Conservation (phyloP, 1,139 yeast genomes). For the Hyphopichia khmerensis region DNA sequence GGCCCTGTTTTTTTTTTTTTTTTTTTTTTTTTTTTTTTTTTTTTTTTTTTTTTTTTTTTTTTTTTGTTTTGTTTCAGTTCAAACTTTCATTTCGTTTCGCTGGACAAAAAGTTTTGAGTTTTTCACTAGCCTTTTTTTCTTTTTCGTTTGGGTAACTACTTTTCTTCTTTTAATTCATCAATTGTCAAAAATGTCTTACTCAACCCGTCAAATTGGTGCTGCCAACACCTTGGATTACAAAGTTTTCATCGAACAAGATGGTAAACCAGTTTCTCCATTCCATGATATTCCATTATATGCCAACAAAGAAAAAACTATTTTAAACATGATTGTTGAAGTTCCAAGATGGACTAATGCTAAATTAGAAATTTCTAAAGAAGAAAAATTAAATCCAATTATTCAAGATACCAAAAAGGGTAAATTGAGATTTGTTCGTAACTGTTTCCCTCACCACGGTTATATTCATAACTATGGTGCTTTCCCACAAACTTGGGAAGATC, state of each 20-base stretch:
- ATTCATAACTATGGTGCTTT: conserved; percentile 97
- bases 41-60: neutral
- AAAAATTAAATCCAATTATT: conserved; percentile 79
- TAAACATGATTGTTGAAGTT: conserved; percentile 90
- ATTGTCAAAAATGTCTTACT: conserved; percentile 51
- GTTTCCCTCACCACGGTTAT: conserved; percentile 96
- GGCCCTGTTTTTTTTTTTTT: neutral
- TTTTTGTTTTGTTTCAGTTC: neutral
- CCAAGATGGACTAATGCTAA: conserved; percentile 97
- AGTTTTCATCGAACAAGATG: conserved; percentile 58
- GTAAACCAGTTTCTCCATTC: conserved; percentile 52
- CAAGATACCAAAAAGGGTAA: conserved; percentile 94
- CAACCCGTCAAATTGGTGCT: conserved; percentile 87
- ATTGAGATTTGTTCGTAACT: conserved; percentile 82
- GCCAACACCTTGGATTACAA: conserved; percentile 89
- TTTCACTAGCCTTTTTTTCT: neutral
- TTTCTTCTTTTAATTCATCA: neutral
- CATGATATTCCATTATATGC: conserved; percentile 87
- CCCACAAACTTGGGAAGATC: conserved; percentile 97
- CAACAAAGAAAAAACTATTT: conserved; percentile 58
- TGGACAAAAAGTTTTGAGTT: neutral
- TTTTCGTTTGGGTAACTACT: too few species aligned
- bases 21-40: neutral
- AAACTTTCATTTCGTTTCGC: neutral
- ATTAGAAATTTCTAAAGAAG: conserved; percentile 79